Conservation (phyloP, 2,329 filamentous ascomycete species). For the Aspergillus sp. region DNA sequence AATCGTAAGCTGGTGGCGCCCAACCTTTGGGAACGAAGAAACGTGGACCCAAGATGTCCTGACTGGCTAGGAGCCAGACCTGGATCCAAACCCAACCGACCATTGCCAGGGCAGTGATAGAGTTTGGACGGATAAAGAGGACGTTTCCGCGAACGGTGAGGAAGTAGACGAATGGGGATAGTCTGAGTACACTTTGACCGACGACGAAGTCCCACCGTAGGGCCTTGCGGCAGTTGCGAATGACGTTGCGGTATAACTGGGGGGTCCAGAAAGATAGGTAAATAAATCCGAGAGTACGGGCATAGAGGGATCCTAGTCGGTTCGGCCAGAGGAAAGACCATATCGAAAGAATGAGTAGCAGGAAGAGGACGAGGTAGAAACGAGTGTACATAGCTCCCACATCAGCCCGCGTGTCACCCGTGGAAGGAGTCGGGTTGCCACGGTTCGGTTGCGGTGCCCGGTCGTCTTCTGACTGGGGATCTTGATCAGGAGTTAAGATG, state of each 20-base stretch:
- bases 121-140: constrained; percentile 65
- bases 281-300: constrained; percentile 56
- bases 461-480: constrained; percentile 33
- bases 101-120: constrained; percentile 55
- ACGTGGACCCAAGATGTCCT: constrained; percentile 80
- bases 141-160: constrained; percentile 72
- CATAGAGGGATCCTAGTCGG: constrained; percentile 46
- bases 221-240: constrained; percentile 84
- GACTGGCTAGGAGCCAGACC: constrained; percentile 65
- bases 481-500: constrained; percentile 54
- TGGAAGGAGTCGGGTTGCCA: constrained; percentile 22
- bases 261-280: constrained; percentile 91
- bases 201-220: constrained; percentile 86
- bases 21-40: constrained; percentile 68
- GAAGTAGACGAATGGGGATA: constrained; percentile 78
- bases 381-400: constrained; percentile 53
- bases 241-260: constrained; percentile 82
- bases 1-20: constrained; percentile 69
- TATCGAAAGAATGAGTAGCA: constrained; percentile 50
- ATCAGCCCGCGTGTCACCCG: constrained; percentile 35
- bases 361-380: constrained; percentile 54
- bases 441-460: constrained; percentile 23
- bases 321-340: constrained; percentile 52
- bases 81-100: constrained; percentile 82
- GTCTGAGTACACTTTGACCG: constrained; percentile 69